Evolutionary conservation across 768 basidiomycete genomes (phyloP), one percentile per base, ranked within the genome.

Genomic region (Clathrus columnatus): DNA sequence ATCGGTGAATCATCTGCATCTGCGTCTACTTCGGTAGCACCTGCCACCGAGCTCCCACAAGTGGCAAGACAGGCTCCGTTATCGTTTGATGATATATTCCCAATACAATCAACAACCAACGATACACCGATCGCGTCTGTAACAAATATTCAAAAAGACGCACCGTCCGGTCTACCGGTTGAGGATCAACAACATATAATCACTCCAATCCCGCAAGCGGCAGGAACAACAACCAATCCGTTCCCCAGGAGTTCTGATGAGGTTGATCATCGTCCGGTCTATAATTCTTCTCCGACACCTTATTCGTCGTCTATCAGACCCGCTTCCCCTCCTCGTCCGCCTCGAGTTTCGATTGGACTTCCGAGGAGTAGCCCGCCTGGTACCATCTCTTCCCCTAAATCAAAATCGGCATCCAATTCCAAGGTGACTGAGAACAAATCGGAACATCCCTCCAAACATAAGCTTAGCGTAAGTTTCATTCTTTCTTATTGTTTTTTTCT

Each of bases 401-500:
- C 73, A 32, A 80, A 84, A 23, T 69, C 76, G 6, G 81, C 81
- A 7, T 84, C 82, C 0, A 79, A 77, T 14, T 81, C 81, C 0
- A 83, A 81, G 58, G 81, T 82, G 2, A 74, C 78, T 7, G 81
- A 82, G 57, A 84, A 81, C 61, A 65, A 67, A 51, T 82, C 82
- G 63, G 80, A 83, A 14, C 61, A 74, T 20, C 67, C 78, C n/a
- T 62, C 72, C 1, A 67, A 76, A 48, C 77, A 83, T 26, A 87
- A 87, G 66, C 71, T 89, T 51, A 91, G 85, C 60, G 88, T 90
- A 70, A 72, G 85, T 78, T 10, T 47, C 29, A 26, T 18, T 56
- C 57, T 49, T 29, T 47, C 16, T 29, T 51, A 16, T 26, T 18
- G n/a, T 8, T 21, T 16, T 45, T 26, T 44, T 54, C 29, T 57